These are phyloP conservation scores for Hymenoscyphus fructigenus DNA, from an alignment of 2,329 filamentous ascomycete species.

Conservation along the genomic window DNA sequence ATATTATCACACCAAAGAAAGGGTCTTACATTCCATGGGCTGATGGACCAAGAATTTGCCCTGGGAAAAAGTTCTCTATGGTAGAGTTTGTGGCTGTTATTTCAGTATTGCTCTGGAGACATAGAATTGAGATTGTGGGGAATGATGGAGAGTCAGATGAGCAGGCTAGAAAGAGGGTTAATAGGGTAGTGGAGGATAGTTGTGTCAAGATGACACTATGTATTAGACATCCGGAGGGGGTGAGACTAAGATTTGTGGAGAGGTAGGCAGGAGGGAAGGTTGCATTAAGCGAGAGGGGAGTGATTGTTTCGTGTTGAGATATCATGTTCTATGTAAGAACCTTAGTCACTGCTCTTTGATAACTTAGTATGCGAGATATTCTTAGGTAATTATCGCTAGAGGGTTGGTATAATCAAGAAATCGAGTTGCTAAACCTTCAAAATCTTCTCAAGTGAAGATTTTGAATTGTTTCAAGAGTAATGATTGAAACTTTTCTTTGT, in stretches of 20 bases:
- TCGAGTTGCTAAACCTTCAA: too few relatives aligned
- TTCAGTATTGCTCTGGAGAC: constrained; percentile 13
- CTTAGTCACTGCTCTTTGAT: too few relatives aligned
- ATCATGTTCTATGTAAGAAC: too few relatives aligned
- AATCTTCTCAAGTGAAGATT: too few relatives aligned
- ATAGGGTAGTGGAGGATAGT: constrained; percentile 20
- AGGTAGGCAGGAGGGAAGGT: not conserved
- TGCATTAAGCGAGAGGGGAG: too few relatives aligned
- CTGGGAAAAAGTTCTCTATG: constrained; percentile 35
- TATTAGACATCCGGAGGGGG: constrained; percentile 22
- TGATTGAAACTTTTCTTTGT: too few relatives aligned
- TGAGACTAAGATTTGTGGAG: constrained; percentile 10
- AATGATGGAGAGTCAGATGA: constrained; percentile 17
- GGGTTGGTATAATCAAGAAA: too few relatives aligned
- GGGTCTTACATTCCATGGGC: constrained; percentile 30
- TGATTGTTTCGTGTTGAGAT: too few relatives aligned
- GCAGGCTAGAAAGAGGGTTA: constrained; percentile 18
- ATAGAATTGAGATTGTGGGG: constrained; percentile 14
- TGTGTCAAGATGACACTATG: constrained; percentile 19
- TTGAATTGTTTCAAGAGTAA: too few relatives aligned
- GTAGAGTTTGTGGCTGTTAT: constrained; percentile 35
- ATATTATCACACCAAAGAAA: not conserved
- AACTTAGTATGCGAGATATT: too few relatives aligned
- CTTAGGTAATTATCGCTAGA: too few relatives aligned
- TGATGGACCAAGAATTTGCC: constrained; percentile 31